These are phyloP conservation scores for Rhynchosporium graminicola DNA, from an alignment of 2,329 filamentous ascomycete species.

Conservation along the genomic window DNA sequence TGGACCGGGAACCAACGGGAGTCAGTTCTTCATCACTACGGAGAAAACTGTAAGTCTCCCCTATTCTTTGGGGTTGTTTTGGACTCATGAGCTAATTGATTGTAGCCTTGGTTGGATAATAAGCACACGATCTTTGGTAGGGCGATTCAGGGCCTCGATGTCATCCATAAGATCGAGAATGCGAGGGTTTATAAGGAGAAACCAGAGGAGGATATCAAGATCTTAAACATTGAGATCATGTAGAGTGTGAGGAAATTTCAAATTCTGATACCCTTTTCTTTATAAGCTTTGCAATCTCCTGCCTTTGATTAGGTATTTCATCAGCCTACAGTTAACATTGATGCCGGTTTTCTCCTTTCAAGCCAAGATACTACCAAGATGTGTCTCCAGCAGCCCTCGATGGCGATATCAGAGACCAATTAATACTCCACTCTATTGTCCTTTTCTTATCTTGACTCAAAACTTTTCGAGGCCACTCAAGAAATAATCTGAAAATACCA, in stretches of 20 bases:
- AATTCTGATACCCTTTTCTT: constrained; percentile 6
- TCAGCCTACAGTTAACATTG: no score
- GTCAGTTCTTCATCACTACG: constrained; percentile 97
- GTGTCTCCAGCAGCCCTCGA: no score
- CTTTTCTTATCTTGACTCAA: no score
- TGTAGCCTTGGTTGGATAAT: constrained; percentile 83
- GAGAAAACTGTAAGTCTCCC: constrained; percentile 76
- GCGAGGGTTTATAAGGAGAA: constrained; percentile 83
- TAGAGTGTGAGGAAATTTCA: constrained; percentile 25
- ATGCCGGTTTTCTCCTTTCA: no score
- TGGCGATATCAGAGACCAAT: no score
- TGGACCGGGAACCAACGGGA: constrained; percentile 90
- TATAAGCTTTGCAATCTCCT: neutral
- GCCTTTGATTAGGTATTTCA: neutral
- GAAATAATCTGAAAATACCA: no score
- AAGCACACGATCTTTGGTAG: constrained; percentile 97
- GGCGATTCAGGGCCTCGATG: constrained; percentile 86
- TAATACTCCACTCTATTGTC: no score
- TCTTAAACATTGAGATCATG: constrained; percentile 72
- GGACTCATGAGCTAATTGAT: constrained; percentile 21
- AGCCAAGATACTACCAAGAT: no score
- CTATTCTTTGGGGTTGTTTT: neutral
- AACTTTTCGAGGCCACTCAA: no score
- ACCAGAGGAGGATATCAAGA: constrained; percentile 96
- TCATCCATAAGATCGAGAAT: constrained; percentile 96